Base-by-base conservation (phyloP, 2,329 filamentous ascomycete species). In the Cladophialophora psammophila region DNA sequence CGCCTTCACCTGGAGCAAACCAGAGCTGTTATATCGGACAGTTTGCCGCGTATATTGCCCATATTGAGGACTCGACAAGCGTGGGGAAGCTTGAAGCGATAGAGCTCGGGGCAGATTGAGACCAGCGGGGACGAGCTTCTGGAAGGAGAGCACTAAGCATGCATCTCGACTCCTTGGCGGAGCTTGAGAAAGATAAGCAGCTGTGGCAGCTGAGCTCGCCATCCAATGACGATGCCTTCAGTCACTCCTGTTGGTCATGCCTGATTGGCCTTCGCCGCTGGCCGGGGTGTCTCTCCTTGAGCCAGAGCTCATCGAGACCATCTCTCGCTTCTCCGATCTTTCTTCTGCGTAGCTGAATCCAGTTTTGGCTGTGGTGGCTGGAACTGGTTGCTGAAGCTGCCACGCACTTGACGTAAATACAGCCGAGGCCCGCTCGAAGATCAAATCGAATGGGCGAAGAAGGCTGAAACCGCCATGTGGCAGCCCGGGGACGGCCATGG, bases 51-150 rank as follows among this genome's bases (percentile, higher is more conserved):
- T 50, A 10, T 31, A 50, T 50, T 50, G 18, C 26, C 45, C 45
- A 26, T 50, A 26, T 50, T 10, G 45, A 50, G 45, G 9, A 50
- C 18, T 40, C 36, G 18, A 26, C 18, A 10, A 13, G 18, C 45
- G 45, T 50, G 45, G 45, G 45, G 45, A 50, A 50, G 45, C 10
- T 50, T 18, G 45, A 50, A 50, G 45, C 7, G 45, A 26, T 31
- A 20, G 42, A 48, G 4, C 10, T 40, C 3, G 9, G 10, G 38
- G 15, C 5, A 40, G 40, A 10, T 20, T 7, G 6, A 31, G 20
- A 26, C 18, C 18, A 48, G 42, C 18, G 26, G 3, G 26, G 26
- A 26, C 26, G 26, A 26, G 12, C 18, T 50, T 50, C 45, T 50
- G 45, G 45, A 31, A 50, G 20, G 45, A 50, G 45, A 9, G 18